Conservation (phyloP, 345 rosid genomes). For the Corchorus capsularis region DNA sequence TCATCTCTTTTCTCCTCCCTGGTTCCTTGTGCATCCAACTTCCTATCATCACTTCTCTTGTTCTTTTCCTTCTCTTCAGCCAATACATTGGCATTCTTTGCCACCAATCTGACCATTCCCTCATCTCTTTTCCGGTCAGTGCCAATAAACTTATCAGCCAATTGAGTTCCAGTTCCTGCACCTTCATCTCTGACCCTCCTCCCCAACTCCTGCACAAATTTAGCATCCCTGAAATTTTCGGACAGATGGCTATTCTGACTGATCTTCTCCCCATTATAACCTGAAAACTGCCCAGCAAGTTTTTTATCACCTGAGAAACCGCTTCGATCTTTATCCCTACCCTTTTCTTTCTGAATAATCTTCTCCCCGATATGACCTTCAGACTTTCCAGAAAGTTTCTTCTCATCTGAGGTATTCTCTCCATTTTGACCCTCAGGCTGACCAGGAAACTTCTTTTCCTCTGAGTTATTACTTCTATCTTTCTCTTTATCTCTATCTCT, state of each 20-base stretch:
- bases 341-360: constrained; percentile 31
- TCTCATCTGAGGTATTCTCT: constrained; percentile 36
- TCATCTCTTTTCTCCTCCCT: constrained; percentile 35
- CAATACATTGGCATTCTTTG: constrained; percentile 25
- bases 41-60: constrained; percentile 37
- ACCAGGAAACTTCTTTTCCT: constrained; percentile 35
- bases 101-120: constrained; percentile 30
- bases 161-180: constrained; percentile 27
- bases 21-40: constrained; percentile 32
- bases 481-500: constrained; percentile 40
- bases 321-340: constrained; percentile 32
- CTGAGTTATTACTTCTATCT: constrained; percentile 36
- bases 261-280: constrained; percentile 34
- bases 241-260: constrained; percentile 29
- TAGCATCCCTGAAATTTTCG: constrained; percentile 31
- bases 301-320: constrained; percentile 36
- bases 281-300: constrained; percentile 27
- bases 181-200: constrained; percentile 45
- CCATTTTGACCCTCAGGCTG: constrained; percentile 30
- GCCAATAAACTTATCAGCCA: constrained; percentile 33
- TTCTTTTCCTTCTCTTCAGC: constrained; percentile 39
- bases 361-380: constrained; percentile 34
- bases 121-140: constrained; percentile 37
- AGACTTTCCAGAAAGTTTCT: constrained; percentile 32
- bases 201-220: constrained; percentile 40